Conservation (phyloP, 768 basidiomycete genomes). For the Xerocomellus amylosporus region DNA sequence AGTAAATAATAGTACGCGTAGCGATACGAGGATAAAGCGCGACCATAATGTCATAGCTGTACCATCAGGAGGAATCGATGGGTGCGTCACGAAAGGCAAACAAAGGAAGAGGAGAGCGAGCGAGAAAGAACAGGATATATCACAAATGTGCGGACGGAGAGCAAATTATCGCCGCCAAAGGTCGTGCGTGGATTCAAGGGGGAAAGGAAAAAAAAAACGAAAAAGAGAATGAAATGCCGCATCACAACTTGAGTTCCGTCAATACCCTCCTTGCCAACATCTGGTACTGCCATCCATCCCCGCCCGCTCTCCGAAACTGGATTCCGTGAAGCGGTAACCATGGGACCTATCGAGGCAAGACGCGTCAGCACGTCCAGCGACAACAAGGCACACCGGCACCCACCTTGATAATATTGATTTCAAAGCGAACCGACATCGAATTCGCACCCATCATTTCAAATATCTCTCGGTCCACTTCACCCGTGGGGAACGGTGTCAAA, state of each 20-base stretch:
- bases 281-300: conserved; percentile 97
- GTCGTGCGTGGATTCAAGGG: conserved; percentile 9
- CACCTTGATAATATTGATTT: conserved; percentile 97
- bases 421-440: conserved; percentile 87
- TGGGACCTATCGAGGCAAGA: conserved; percentile 61
- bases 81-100: background rate
- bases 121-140: conserved; percentile 14
- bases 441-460: conserved; percentile 76
- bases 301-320: conserved; percentile 87
- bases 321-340: conserved; percentile 92
- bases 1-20: conserved; percentile 5
- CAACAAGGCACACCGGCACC: conserved; percentile 23
- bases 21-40: background rate
- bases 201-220: background rate
- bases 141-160: conserved; percentile 17
- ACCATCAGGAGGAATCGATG: background rate
- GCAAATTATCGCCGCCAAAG: conserved; percentile 25
- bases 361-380: background rate
- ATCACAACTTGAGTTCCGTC: conserved; percentile 82
- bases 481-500: conserved; percentile 57
- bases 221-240: background rate
- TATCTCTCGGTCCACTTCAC: conserved; percentile 62
- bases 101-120: background rate
- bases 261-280: conserved; percentile 88
- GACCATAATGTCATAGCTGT: conserved; percentile 1